A percentile compares a stretch with the other conserved stretches of the same genome.
Evolutionary conservation across 1,139 yeast genomes (phyloP).

Genomic region (Neolecta irregularis): DNA sequence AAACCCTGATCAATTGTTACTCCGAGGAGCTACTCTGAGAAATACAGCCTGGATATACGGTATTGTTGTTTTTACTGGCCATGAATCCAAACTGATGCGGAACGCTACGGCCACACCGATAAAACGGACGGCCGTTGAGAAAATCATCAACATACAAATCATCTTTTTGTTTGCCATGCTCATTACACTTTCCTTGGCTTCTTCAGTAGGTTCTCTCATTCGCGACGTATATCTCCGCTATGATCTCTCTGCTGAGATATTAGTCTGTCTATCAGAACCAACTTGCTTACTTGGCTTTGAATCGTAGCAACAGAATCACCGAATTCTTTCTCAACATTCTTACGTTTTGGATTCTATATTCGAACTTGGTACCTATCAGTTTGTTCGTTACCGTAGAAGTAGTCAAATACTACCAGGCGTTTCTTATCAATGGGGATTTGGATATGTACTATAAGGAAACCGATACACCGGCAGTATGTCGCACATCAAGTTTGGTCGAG

Average conservation of each 20-base stretch:
- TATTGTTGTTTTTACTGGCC: slow-evolving; percentile 87
- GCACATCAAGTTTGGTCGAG: slow-evolving; percentile 90
- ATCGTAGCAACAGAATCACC: slow-evolving; percentile 48
- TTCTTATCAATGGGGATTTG: slow-evolving; percentile 79
- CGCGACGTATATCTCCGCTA: slow-evolving; percentile 37
- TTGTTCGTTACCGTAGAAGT: slow-evolving; percentile 85
- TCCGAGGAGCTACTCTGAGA: slow-evolving; percentile 89
- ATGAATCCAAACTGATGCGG: slow-evolving; percentile 94
- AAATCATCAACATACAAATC: slow-evolving; percentile 84
- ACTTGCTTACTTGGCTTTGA: slow-evolving; percentile 24
- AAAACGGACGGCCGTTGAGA: slow-evolving; percentile 90
- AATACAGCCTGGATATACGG: slow-evolving; percentile 96
- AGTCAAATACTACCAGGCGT: slow-evolving; percentile 90
- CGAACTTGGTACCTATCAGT: slow-evolving; percentile 85
- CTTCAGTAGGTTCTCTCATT: slow-evolving; percentile 78
- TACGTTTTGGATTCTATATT: slow-evolving; percentile 90
- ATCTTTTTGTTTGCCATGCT: slow-evolving; percentile 72
- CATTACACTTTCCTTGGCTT: slow-evolving; percentile 56
- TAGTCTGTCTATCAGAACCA: slow-evolving; percentile 1
- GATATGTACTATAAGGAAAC: slow-evolving; percentile 79
- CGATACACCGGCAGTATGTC: slow-evolving; percentile 87
- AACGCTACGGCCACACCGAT: slow-evolving; percentile 98
- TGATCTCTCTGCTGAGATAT: no score
- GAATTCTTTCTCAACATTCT: slow-evolving; percentile 74
- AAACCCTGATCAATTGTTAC: slow-evolving; percentile 74